Conservation (phyloP, 164 flowering plant species). For the Kingdonia uniflora region DNA sequence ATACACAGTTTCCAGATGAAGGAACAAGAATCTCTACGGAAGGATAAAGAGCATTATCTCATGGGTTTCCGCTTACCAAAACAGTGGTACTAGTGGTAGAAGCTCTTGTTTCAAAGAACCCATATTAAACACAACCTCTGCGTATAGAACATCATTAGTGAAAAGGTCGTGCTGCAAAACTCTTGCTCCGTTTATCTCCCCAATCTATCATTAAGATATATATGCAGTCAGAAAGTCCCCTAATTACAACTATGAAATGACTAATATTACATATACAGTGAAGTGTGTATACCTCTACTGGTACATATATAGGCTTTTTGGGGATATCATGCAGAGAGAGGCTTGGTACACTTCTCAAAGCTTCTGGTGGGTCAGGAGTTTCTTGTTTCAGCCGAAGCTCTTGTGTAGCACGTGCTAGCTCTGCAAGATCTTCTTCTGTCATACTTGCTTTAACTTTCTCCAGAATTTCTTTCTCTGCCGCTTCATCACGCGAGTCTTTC, state of each 20-base stretch:
- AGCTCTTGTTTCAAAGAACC: conserved; percentile 80
- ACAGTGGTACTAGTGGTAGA: conserved; percentile 85
- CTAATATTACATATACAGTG: too few species aligned
- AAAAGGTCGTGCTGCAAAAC: conserved; percentile 86
- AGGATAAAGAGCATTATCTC: neutral
- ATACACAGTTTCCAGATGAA: neutral
- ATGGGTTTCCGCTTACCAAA: conserved; percentile 49
- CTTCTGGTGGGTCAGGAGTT: conserved; percentile 99
- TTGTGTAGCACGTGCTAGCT: conserved; percentile 83
- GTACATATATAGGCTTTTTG: conserved; percentile 60
- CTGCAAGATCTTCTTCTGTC: conserved; percentile 96
- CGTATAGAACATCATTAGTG: conserved; percentile 92
- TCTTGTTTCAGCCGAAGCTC: conserved; percentile 89
- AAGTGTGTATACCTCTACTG: conserved; percentile 44
- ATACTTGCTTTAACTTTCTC: conserved; percentile 70
- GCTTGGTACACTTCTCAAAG: conserved; percentile 73
- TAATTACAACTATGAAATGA: too few species aligned
- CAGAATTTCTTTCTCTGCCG: conserved; percentile 58
- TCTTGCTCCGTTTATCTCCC: conserved; percentile 71
- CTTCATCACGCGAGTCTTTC: conserved; percentile 88
- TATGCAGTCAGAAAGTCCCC: neutral
- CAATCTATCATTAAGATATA: conserved; percentile 39
- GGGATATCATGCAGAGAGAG: conserved; percentile 85
- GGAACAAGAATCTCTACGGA: neutral
- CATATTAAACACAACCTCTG: conserved; percentile 84